Evolutionary conservation across 192 early-diverging fungal species (phyloP).

Genomic region (Umbelopsis isabellina): DNA sequence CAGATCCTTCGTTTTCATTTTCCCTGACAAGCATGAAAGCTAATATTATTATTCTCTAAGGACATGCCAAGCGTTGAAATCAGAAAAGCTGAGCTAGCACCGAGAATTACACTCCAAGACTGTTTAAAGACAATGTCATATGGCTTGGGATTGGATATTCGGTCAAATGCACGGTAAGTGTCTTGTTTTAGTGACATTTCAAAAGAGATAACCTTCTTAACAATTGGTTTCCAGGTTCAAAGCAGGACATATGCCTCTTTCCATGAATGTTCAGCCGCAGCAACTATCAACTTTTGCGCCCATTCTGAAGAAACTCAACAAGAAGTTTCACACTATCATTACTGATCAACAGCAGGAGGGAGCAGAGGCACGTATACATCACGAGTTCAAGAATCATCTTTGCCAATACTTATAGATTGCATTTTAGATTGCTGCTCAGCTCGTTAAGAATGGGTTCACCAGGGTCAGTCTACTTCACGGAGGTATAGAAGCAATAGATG

Average conservation of each 20-base stretch:
- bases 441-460: conserved; percentile 47
- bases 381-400: neutral
- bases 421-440: conserved; percentile 49
- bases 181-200: neutral
- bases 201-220: neutral
- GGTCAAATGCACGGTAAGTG: conserved; percentile 56
- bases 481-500: conserved; percentile 51
- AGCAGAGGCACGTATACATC: conserved; percentile 47
- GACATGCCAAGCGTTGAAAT: conserved; percentile 48
- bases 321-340: conserved; percentile 58
- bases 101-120: conserved; percentile 57
- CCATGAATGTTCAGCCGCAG: conserved; percentile 50
- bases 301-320: conserved; percentile 51
- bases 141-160: conserved; percentile 61
- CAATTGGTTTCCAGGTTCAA: conserved; percentile 42
- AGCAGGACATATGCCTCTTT: conserved; percentile 57
- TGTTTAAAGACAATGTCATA: conserved; percentile 45
- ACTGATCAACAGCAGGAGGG: conserved; percentile 47
- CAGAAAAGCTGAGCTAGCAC: conserved; percentile 56
- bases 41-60: neutral
- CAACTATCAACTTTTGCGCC: conserved; percentile 47
- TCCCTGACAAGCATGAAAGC: neutral
- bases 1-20: neutral
- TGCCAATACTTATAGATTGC: neutral
- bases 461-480: conserved; percentile 55